These are phyloP conservation scores for Hypsizygus marmoreus DNA, from an alignment of 768 basidiomycete species.

Conservation along the genomic window DNA sequence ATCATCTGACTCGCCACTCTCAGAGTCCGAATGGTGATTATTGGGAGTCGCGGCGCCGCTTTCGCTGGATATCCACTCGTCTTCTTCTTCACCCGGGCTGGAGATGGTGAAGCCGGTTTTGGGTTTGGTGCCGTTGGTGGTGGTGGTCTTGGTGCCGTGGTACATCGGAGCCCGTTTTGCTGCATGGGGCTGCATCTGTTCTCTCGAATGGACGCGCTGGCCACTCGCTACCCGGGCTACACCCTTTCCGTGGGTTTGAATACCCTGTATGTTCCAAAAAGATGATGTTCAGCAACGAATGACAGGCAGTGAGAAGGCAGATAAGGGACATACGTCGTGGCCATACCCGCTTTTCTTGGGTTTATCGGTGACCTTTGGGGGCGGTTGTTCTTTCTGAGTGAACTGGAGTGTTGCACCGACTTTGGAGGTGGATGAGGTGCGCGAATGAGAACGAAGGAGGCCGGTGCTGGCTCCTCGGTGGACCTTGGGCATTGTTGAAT, in stretches of 20 bases:
- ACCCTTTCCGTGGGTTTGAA: slow-evolving; percentile 29
- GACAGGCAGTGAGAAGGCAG: slow-evolving; percentile 15
- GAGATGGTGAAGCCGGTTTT: slow-evolving; percentile 64
- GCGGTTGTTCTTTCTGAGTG: slow-evolving; percentile 61
- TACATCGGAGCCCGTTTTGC: slow-evolving; percentile 25
- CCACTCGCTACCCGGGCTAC: slow-evolving; percentile 32
- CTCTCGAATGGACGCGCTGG: slow-evolving; percentile 37
- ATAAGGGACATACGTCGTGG: slow-evolving; percentile 45
- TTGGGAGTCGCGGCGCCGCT: slow-evolving; percentile 74
- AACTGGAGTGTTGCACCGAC: slow-evolving; percentile 63
- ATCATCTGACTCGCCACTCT: slow-evolving; percentile 39
- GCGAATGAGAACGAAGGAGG: slow-evolving; percentile 61
- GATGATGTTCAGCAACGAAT: slow-evolving; percentile 2
- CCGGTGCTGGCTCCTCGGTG: slow-evolving; percentile 47
- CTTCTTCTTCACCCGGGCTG: slow-evolving; percentile 45
- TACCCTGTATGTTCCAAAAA: slow-evolving; percentile 5
- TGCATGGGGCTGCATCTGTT: slow-evolving; percentile 27
- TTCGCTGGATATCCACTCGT: slow-evolving; percentile 78
- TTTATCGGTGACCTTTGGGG: slow-evolving; percentile 50
- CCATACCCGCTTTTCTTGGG: slow-evolving; percentile 46
- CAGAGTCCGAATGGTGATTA: slow-evolving; percentile 46
- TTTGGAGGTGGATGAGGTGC: slow-evolving; percentile 63
- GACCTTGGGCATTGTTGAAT: slow-evolving; percentile 51
- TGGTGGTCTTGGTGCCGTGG: slow-evolving; percentile 21
- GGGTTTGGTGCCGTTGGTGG: slow-evolving; percentile 32